Percentiles rank a stretch among this genome's conserved stretches.
Conservation (phyloP, 192 early-diverging fungal genomes). For the Coemansia furcata region DNA sequence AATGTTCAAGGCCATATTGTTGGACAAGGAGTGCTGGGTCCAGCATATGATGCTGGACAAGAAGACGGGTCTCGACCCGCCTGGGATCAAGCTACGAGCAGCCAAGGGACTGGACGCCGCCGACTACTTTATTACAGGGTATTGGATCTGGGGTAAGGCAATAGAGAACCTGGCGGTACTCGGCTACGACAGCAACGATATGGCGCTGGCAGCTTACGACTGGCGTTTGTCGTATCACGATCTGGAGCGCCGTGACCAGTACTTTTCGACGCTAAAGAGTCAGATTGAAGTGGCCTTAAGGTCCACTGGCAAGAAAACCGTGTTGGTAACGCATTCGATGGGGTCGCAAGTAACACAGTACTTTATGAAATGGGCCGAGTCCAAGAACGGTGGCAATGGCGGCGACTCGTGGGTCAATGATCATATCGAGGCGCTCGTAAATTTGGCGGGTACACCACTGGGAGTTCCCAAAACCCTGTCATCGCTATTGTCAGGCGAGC, state of each 20-base stretch:
- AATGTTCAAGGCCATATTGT: conserved; percentile 78
- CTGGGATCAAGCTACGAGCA: conserved; percentile 75
- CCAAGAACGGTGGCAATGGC: conserved; percentile 62
- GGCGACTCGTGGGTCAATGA: conserved; percentile 72
- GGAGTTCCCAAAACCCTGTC: conserved; percentile 84
- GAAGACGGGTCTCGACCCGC: conserved; percentile 81
- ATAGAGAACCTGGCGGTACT: conserved; percentile 80
- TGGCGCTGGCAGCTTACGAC: conserved; percentile 86
- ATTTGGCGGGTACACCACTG: conserved; percentile 82
- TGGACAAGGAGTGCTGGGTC: conserved; percentile 88
- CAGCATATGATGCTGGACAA: conserved; percentile 80
- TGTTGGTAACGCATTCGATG: conserved; percentile 56
- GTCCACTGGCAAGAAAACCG: conserved; percentile 55
- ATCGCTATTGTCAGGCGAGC: conserved; percentile 74
- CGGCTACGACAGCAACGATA: conserved; percentile 86
- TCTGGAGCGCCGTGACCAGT: conserved; percentile 77
- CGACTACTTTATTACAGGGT: conserved; percentile 87
- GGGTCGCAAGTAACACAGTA: conserved; percentile 69
- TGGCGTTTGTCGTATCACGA: conserved; percentile 81
- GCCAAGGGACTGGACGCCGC: conserved; percentile 86
- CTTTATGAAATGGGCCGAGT: conserved; percentile 87
- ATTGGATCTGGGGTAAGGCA: conserved; percentile 86
- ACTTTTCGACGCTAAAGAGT: conserved; percentile 73
- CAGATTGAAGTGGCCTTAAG: conserved; percentile 63
- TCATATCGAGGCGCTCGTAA: conserved; percentile 77